phyloP scores from a whole-genome alignment of 2,329 filamentous ascomycete genomes.

The Sporothrix schenckii region DNA sequence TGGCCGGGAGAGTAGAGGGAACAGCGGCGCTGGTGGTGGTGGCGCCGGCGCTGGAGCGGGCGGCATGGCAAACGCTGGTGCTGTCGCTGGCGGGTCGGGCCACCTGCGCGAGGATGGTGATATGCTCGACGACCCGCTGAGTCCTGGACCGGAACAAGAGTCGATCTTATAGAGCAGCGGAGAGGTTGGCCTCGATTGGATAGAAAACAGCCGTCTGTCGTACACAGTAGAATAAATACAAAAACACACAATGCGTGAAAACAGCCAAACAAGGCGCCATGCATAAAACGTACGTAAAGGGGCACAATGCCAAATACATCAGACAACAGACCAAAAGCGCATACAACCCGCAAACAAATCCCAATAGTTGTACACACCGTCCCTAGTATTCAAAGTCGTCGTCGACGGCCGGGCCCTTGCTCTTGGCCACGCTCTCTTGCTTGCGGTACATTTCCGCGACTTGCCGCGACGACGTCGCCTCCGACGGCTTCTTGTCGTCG shows the following conservation, averaged over 20 bases:
- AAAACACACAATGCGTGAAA: not conserved
- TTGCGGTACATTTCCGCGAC: conserved; percentile 97
- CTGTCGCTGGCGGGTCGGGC: conserved; percentile 42
- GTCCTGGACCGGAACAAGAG: conserved; percentile 33
- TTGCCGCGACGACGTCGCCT: conserved; percentile 80
- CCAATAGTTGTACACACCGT: not conserved
- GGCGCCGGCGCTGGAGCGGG: not conserved
- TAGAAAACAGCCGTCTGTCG: not conserved
- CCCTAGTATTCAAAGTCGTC: conserved; percentile 94
- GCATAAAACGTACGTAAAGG: not conserved
- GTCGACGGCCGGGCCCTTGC: conserved; percentile 82
- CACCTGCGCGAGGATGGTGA: conserved; percentile 44
- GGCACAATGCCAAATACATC: not conserved
- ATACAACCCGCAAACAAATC: not conserved
- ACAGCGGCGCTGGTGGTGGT: not conserved
- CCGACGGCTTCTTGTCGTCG: conserved; percentile 93
- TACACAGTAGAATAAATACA: not conserved
- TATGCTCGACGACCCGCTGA: conserved; percentile 40
- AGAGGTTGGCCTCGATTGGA: not conserved
- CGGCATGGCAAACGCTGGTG: conserved; percentile 29
- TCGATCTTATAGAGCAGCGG: conserved; percentile 30
- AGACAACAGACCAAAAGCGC: not conserved
- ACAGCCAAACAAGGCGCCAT: conserved; percentile 1
- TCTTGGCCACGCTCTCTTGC: conserved; percentile 88
- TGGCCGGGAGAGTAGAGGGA: not conserved